Conservation (phyloP, 768 basidiomycete species). For the Tulasnella sp. region DNA sequence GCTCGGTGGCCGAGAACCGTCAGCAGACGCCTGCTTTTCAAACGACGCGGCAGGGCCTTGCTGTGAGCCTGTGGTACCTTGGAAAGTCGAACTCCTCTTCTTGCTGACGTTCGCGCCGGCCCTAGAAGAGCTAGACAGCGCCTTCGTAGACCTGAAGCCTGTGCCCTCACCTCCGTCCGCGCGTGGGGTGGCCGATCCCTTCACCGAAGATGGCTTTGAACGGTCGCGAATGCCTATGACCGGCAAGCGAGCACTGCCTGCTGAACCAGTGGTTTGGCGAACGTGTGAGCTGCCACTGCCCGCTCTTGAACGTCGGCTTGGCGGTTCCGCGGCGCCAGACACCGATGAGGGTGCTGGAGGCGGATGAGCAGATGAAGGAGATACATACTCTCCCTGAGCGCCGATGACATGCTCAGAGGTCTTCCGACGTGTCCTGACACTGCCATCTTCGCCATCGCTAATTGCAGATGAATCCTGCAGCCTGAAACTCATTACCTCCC, state of each 20-base stretch:
- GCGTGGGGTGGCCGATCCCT: too few species aligned
- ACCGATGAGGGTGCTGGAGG: background rate
- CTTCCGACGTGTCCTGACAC: background rate
- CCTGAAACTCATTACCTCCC: too few species aligned
- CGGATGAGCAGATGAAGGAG: background rate
- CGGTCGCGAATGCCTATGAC: constrained; percentile 9
- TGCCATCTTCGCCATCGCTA: too few species aligned
- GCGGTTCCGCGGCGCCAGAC: too few species aligned
- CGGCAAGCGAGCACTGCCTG: background rate
- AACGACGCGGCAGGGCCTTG: background rate
- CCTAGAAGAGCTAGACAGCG: background rate
- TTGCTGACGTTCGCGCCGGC: background rate
- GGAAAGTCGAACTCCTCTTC: background rate
- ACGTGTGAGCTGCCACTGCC: background rate
- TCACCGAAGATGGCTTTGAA: background rate
- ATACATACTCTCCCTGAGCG: background rate
- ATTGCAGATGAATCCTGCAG: too few species aligned
- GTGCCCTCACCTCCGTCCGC: background rate
- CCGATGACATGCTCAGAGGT: background rate
- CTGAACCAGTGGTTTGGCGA: background rate
- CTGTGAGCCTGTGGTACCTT: background rate
- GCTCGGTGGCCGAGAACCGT: background rate
- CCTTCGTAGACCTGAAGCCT: background rate
- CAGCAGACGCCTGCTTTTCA: background rate
- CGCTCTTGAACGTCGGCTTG: background rate